A percentile compares a stretch with the other conserved stretches of the same genome.
Conservation (phyloP, 2,329 filamentous ascomycete genomes). For the Plectosphaerella plurivora region DNA sequence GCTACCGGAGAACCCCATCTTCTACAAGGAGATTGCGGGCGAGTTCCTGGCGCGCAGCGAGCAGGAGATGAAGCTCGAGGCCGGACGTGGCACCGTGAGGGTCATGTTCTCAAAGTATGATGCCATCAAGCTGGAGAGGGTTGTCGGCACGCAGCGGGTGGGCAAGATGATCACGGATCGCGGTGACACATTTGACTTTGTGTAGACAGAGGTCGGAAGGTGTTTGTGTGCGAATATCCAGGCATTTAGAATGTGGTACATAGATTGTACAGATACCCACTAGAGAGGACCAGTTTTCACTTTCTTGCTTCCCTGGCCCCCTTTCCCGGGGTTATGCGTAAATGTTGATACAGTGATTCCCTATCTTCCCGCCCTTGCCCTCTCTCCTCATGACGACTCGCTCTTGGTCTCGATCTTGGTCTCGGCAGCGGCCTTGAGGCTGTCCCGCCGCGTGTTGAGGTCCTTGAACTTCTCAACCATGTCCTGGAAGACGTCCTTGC, state of each 20-base stretch:
- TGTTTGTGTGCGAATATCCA: neutral
- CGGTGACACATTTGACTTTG: conserved; percentile 92
- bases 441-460: conserved; percentile 14
- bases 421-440: conserved; percentile 11
- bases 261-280: conserved; percentile 3
- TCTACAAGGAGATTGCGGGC: conserved; percentile 73
- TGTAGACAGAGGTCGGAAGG: conserved; percentile 41
- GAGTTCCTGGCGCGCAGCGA: conserved; percentile 60
- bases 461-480: conserved; percentile 46
- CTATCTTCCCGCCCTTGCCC: neutral
- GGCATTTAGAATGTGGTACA: conserved; percentile 1
- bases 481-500: conserved; percentile 62
- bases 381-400: neutral
- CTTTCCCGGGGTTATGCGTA: too few species aligned
- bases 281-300: neutral
- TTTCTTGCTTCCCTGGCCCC: too few species aligned
- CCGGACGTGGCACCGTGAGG: conserved; percentile 54
- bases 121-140: conserved; percentile 78
- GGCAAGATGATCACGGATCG: conserved; percentile 79
- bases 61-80: conserved; percentile 49
- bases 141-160: conserved; percentile 78
- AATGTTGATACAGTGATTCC: neutral
- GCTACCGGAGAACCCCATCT: conserved; percentile 80
- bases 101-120: conserved; percentile 86
- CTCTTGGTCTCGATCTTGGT: conserved; percentile 22